These are phyloP conservation scores for Ustilago lituana DNA, from an alignment of 1,284 basidiomycete species.

Conservation along the genomic window DNA sequence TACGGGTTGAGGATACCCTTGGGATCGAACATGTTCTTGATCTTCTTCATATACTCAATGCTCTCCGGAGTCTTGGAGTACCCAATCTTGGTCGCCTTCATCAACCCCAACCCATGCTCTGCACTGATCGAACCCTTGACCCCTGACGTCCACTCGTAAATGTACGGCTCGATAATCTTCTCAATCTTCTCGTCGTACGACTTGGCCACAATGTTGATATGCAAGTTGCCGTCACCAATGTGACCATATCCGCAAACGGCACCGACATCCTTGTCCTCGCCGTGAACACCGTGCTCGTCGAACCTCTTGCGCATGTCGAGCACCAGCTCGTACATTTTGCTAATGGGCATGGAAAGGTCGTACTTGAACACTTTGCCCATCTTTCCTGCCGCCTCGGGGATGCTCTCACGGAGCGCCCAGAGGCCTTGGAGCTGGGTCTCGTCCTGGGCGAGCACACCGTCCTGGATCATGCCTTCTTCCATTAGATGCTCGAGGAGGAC, in stretches of 20 bases:
- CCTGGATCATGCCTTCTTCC: conserved; percentile 80
- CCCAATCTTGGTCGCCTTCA: conserved; percentile 90
- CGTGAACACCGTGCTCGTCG: conserved; percentile 77
- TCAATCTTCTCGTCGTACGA: conserved; percentile 85
- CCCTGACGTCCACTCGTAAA: conserved; percentile 86
- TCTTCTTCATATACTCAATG: conserved; percentile 86
- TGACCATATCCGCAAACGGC: conserved; percentile 86
- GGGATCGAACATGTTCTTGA: conserved; percentile 92
- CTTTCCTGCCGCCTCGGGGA: conserved; percentile 92
- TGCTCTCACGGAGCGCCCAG: conserved; percentile 92
- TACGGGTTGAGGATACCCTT: conserved; percentile 90
- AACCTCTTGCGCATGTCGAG: conserved; percentile 81
- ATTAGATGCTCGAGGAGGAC: conserved; percentile 83
- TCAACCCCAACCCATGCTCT: conserved; percentile 92
- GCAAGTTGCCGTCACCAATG: conserved; percentile 94
- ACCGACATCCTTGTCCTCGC: conserved; percentile 74
- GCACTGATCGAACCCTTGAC: conserved; percentile 86
- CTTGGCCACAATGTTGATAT: conserved; percentile 91
- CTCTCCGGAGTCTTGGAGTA: conserved; percentile 86
- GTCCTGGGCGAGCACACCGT: conserved; percentile 92
- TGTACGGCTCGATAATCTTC: conserved; percentile 88
- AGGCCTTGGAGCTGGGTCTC: conserved; percentile 87
- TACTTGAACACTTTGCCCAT: conserved; percentile 98
- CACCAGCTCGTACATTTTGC: conserved; percentile 88
- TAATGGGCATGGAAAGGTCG: conserved; percentile 90